phyloP scores from a whole-genome alignment of 768 basidiomycete genomes.

The Roridomyces roridus region DNA sequence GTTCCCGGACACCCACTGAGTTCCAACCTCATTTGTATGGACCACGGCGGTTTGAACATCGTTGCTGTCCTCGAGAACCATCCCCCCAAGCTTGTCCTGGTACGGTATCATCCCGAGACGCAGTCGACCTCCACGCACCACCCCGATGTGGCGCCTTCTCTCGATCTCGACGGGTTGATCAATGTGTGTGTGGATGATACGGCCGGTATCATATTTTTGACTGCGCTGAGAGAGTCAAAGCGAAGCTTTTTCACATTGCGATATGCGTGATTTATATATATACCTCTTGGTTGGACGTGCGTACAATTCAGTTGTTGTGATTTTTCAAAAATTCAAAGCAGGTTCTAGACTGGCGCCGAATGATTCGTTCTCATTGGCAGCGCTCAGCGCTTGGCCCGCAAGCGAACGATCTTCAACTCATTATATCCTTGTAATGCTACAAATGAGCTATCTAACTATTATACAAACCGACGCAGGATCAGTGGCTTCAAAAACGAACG shows the following conservation, averaged over 20 bases:
- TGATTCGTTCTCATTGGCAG: no score
- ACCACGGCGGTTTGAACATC: constrained; percentile 19
- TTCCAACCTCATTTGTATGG: constrained; percentile 6
- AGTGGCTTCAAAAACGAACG: no score
- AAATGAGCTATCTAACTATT: no score
- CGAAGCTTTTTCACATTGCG: constrained; percentile 6
- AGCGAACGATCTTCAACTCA: no score
- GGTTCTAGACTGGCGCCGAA: no score
- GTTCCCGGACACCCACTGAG: not conserved
- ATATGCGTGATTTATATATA: constrained; percentile 8
- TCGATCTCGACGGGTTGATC: not conserved
- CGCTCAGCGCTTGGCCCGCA: no score
- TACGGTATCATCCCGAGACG: constrained; percentile 17
- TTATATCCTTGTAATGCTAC: no score
- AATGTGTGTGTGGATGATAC: constrained; percentile 14
- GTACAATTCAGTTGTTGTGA: no score
- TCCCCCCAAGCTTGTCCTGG: not conserved
- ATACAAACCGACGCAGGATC: no score
- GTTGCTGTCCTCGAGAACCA: not conserved
- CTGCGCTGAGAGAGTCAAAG: not conserved
- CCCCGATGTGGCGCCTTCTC: constrained; percentile 3
- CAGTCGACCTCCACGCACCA: constrained; percentile 5
- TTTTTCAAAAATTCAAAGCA: no score
- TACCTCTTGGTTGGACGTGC: no score
- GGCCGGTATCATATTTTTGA: constrained; percentile 9